Conservation (phyloP, 2,329 filamentous ascomycete genomes). For the Penicillium vulpinum region DNA sequence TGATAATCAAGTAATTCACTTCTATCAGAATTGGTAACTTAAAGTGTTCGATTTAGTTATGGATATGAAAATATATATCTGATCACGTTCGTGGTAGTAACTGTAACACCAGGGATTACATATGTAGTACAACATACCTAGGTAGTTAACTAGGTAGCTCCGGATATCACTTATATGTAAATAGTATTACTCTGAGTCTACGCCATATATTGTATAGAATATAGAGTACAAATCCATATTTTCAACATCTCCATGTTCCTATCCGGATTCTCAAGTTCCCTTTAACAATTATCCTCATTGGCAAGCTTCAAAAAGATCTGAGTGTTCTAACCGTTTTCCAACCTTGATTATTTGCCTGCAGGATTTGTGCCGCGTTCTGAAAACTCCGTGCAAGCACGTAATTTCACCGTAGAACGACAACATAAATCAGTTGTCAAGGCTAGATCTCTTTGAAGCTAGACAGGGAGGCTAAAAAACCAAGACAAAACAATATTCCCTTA, state of each 20-base stretch:
- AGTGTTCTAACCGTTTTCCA: neutral
- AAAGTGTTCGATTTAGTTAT: no score
- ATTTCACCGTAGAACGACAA: conserved; percentile 27
- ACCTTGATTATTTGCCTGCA: neutral
- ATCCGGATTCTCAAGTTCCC: no score
- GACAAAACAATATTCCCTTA: neutral
- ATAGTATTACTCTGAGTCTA: neutral
- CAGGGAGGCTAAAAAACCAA: neutral
- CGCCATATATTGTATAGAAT: neutral
- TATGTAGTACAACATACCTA: neutral
- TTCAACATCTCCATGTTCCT: neutral
- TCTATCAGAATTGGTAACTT: neutral
- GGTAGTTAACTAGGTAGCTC: no score
- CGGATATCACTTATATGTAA: no score
- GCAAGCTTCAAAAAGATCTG: neutral
- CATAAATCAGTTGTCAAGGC: conserved; percentile 15
- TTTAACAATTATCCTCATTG: neutral
- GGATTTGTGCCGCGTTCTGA: neutral
- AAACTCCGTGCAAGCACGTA: conserved; percentile 35
- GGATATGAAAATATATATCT: neutral
- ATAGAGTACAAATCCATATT: no score
- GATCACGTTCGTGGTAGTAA: neutral
- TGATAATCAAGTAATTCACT: neutral
- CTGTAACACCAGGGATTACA: no score
- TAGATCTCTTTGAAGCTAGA: neutral